Evolutionary conservation across 345 rosid genomes (phyloP).

Genomic region (Lumnitzera littorea): DNA sequence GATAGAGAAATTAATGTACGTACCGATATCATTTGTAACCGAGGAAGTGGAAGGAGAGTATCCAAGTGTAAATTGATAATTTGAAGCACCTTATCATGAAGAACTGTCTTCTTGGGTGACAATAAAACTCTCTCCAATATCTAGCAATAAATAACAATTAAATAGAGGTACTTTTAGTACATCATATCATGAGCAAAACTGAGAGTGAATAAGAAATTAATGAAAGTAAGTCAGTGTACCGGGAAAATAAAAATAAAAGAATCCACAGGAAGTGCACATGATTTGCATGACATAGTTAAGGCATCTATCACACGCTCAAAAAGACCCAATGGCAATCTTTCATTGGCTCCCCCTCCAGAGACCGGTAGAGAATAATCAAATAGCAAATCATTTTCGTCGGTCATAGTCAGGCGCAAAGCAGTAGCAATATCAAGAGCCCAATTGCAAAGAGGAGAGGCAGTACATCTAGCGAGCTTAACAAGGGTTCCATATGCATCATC

Average conservation of each 20-base stretch:
- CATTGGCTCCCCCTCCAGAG: conserved; percentile 43
- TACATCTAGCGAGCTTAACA: conserved; percentile 83
- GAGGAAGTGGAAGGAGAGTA: conserved; percentile 86
- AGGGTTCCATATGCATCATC: conserved; percentile 71
- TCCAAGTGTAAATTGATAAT: conserved; percentile 85
- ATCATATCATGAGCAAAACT: conserved; percentile 1
- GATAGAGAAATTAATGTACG: no score
- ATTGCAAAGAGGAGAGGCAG: conserved; percentile 72
- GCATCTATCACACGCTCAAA: conserved; percentile 73
- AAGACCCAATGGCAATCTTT: conserved; percentile 47
- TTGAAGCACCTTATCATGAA: conserved; percentile 79
- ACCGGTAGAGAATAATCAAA: conserved; percentile 39
- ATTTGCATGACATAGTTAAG: conserved; percentile 68
- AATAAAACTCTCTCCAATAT: conserved; percentile 81
- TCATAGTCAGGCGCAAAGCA: conserved; percentile 68
- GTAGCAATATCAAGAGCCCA: conserved; percentile 95
- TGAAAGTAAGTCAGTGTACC: conserved; percentile 32
- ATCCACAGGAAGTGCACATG: conserved; percentile 92
- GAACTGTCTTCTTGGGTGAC: conserved; percentile 68
- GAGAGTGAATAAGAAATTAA: conserved; percentile 7
- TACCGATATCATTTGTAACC: conserved; percentile 91
- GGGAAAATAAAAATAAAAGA: conserved; percentile 90
- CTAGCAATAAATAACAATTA: conserved; percentile 30
- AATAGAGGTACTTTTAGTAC: background rate
- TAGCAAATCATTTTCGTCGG: conserved; percentile 46